Base-by-base conservation (phyloP, 1,284 basidiomycete species). In the Gastroboletus turbinatus region DNA sequence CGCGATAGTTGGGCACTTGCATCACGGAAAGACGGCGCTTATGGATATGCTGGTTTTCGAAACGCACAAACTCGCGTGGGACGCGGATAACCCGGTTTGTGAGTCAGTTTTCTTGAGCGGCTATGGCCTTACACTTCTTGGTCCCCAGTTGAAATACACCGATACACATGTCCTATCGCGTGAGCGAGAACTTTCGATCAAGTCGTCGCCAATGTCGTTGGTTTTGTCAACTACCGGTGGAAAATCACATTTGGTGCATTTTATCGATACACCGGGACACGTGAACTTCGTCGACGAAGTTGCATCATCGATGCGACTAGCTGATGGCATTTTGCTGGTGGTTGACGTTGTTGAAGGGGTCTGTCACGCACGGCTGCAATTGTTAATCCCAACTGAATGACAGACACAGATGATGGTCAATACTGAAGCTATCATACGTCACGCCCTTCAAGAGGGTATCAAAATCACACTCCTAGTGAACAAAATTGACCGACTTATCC, bases 221-320 rank as follows among this genome's bases (percentile, higher is more conserved):
- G 80, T 99, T 46, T 79, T 98, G 11, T 84, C 85, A 17, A 92
- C 85, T n/a, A 95, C 94, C 6, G 78, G 82, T 38, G 94, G 94
- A 58, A 99, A 99, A 78, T 97, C 94, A 3, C 90, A 96, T 73
- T 81, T 99, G 8, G 71, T 98, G 59, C 96, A 99, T 75, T 73
- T 98, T 40, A 88, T 99, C 67, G 97, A 99, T 75, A 99, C 97
- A 0, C 97, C 97, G 1, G 97, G 97, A 27, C 97, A 99, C 70
- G 91, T 96, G 59, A 99, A 99, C 76, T 99, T 99, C 72, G 83
- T 94, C 19, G 97, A 99, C 69, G 97, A 99, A 75, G 94, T 96
- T 14, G 95, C 95, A 6, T 87, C 88, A 19, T 82, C 92, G 4
- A 85, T 95, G 55, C 84, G 96, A 36, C 76, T 98, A 25, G 90